Conservation (phyloP, 176 grass and related monocot species). For the Juncus inflexus region DNA sequence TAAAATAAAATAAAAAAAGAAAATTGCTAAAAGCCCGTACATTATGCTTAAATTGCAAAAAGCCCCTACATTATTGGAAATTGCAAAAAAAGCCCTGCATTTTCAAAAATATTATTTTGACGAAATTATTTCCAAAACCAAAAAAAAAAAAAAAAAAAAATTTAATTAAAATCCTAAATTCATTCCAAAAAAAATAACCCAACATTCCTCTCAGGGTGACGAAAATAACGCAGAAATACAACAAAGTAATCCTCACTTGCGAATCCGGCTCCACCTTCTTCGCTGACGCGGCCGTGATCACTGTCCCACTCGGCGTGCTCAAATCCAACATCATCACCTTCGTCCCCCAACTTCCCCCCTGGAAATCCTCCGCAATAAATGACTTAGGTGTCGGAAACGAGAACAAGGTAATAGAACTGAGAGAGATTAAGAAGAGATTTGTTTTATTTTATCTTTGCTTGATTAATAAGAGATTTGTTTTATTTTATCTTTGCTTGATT, state of each 20-base stretch:
- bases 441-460: no score
- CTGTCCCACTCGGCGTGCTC: constrained; percentile 83
- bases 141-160: no score
- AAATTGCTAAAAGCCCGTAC: constrained; percentile 14
- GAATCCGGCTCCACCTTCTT: constrained; percentile 54
- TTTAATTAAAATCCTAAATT: no score
- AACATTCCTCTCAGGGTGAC: constrained; percentile 50
- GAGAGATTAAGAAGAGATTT: no score
- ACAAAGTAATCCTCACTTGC: constrained; percentile 47
- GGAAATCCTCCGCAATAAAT: constrained; percentile 74
- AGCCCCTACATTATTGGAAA: no score
- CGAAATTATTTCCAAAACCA: no score
- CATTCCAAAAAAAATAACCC: background rate
- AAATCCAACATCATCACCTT: constrained; percentile 91
- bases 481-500: no score
- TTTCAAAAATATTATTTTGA: background rate
- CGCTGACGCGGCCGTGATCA: constrained; percentile 73
- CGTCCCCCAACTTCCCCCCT: constrained; percentile 62
- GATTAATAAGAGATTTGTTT: no score
- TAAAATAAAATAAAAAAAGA: background rate
- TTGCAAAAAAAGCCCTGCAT: no score
- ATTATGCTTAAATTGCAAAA: background rate
- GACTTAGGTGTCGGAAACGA: constrained; percentile 72
- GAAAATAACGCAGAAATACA: constrained; percentile 42
- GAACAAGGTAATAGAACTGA: constrained; percentile 40